Evolutionary conservation across 495 filamentous ascomycete genomes (phyloP).

Genomic region (Hyaloscypha finlandica): DNA sequence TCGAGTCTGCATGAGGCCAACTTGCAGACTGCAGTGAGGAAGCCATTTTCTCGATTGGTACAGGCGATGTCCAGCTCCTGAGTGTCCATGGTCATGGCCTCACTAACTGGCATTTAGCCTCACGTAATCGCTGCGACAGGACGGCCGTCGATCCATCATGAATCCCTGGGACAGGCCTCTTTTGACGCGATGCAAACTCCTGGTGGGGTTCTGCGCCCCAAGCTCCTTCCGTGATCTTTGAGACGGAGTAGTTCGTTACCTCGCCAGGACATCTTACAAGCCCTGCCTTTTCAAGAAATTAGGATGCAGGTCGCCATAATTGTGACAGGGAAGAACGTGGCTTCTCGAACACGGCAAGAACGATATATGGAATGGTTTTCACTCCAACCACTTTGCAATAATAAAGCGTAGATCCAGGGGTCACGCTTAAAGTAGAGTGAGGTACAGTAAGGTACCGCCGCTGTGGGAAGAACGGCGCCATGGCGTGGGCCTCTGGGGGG

Average conservation of each 20-base stretch:
- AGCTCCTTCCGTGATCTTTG: neutral
- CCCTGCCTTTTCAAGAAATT: neutral
- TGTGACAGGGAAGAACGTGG: neutral
- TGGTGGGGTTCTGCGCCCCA: neutral
- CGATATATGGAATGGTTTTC: neutral
- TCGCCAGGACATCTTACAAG: neutral
- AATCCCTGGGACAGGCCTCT: neutral
- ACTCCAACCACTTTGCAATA: constrained; percentile 1
- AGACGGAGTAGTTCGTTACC: neutral
- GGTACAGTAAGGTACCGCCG: constrained; percentile 8
- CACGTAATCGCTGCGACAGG: neutral
- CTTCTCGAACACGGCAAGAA: constrained; percentile 20
- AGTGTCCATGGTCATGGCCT: neutral
- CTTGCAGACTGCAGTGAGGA: neutral
- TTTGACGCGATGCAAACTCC: neutral
- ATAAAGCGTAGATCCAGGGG: neutral
- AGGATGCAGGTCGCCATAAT: neutral
- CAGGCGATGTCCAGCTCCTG: neutral
- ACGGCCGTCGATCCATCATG: neutral
- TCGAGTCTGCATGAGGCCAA: constrained; percentile 15
- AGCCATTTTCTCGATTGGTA: neutral
- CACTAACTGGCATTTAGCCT: neutral
- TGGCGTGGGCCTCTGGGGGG: neutral
- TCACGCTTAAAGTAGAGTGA: neutral
- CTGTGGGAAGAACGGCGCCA: constrained; percentile 1